Base-by-base conservation (phyloP, 2,329 filamentous ascomycete genomes). In the Epichloe aotearoae region DNA sequence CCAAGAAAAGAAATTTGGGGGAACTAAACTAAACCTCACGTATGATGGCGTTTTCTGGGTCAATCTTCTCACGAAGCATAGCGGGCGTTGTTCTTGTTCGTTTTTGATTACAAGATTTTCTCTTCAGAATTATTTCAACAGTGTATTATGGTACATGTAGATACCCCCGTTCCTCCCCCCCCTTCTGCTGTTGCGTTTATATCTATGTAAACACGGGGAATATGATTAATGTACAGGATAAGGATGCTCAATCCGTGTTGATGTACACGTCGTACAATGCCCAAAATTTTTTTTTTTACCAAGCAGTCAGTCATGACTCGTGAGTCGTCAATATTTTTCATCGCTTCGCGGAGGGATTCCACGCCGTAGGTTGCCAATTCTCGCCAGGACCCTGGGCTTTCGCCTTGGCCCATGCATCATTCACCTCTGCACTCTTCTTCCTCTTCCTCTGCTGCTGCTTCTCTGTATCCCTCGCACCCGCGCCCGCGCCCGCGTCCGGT, bases 311-410 rank as follows among this genome's bases (percentile, higher is more conserved):
- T 30, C 30, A 30, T 30, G 30, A 30, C 30, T 30, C 30, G 30
- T 30, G 10, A 30, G 30, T 30, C 30, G 30, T 30, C 8, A 30
- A 30, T 30, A 30, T 30, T 30, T 11, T 39, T 51, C 44, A 49
- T 45, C 26, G 33, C 36, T 45, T 52, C 40, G 46, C 40, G 2
- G 65, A 64, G 4, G 79, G 79, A 5, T 63, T 68, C 83, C 83
- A 87, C 3, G 79, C 68, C 46, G 77, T 62, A 0, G 84, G 84
- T 64, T 85, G 80, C 81, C 82, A 86, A n/a, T 67, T 71, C 61
- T 86, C 81, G 50, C 81, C 73, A 0, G 80, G 78, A 0, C 72
- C 73, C 19, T 59, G 58, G 1, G 63, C 56, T 38, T 53, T 70
- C 1, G 73, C 70, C 55, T 70, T 73, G 33, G 75, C 75, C 81